Base-by-base conservation (phyloP, 768 basidiomycete species). In the Pisolithus tinctorius region DNA sequence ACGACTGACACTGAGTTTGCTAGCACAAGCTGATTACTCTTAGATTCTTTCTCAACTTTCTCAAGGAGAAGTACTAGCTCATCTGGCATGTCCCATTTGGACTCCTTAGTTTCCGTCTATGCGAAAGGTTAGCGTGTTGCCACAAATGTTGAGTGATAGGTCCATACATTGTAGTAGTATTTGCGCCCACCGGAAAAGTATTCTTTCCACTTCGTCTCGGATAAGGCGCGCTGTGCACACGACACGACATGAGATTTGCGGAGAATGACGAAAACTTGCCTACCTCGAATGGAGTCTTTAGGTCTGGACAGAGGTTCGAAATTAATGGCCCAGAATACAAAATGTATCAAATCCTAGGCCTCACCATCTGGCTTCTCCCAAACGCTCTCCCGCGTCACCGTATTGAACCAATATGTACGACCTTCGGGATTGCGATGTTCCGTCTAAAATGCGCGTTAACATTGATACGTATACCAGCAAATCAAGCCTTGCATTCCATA, bases 371-470 rank as follows among this genome's bases (percentile, higher is more conserved):
- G 96, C 66, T 98, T 99, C 71, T 97, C 94, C 95, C 94, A 98
- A 48, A 94, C 92, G 63, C 93, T 95, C 60, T 91, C 88, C 60
- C 86, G 83, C 4, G 87, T 89, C 9, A 75, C 78, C 0, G 90
- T 83, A 64, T 96, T 93, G 70, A 93, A 93, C 94, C 94, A 98
- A 63, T 98, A 98, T 0, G 90, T 92, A n/a, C 93, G 77, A n/a
- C 93, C 93, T 63, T 96, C 95, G 2, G 90, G 84, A 70, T 94
- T 95, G 31, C 88, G 84, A 70, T 96, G 91, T 64, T 95, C 93
- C 3, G 90, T 93, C 93, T 94, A 56, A 1, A 34, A 41, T 2
- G 34, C 42, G 27, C 7, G 54, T 8, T 43, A 55, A 61, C 29
- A 52, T 29, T 29, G 49, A 6, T 17, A 34, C 30, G 25, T 44